phyloP scores from a whole-genome alignment of 106 monocot genomes.

The Dioscorea dumetorum region DNA sequence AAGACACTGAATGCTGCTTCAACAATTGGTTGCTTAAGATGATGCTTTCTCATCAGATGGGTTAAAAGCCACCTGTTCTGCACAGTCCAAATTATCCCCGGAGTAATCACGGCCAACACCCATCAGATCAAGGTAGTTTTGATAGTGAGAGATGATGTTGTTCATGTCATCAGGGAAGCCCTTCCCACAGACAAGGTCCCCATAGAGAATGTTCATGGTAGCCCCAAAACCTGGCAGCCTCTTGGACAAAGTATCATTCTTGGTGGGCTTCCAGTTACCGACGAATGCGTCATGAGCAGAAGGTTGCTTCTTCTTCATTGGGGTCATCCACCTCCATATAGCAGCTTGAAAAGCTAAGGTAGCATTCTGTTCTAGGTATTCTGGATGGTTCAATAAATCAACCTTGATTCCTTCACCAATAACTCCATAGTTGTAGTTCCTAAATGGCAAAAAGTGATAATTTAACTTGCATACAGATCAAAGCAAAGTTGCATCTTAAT shows the following conservation, averaged over 20 bases:
- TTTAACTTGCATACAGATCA: background rate
- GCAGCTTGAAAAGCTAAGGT: slow-evolving; percentile 92
- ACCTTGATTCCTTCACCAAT: slow-evolving; percentile 38
- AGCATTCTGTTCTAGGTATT: slow-evolving; percentile 85
- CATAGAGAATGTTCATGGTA: slow-evolving; percentile 86
- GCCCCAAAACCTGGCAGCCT: slow-evolving; percentile 88
- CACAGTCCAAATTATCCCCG: slow-evolving; percentile 86
- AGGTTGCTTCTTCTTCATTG: slow-evolving; percentile 89
- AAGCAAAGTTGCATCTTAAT: background rate
- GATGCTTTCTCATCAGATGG: slow-evolving; percentile 44
- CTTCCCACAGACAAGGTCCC: slow-evolving; percentile 67
- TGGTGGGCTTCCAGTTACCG: slow-evolving; percentile 89
- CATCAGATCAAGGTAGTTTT: slow-evolving; percentile 92
- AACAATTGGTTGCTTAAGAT: background rate
- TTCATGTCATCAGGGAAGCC: slow-evolving; percentile 81
- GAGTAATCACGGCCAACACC: slow-evolving; percentile 71
- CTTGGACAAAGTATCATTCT: slow-evolving; percentile 78
- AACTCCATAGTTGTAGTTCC: slow-evolving; percentile 63
- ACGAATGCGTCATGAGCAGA: slow-evolving; percentile 87
- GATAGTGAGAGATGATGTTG: slow-evolving; percentile 84
- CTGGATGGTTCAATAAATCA: slow-evolving; percentile 74
- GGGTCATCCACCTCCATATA: slow-evolving; percentile 92
- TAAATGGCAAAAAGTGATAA: slow-evolving; percentile 2
- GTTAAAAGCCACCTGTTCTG: slow-evolving; percentile 73
- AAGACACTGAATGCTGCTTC: background rate